Conservation (phyloP, 2,329 filamentous ascomycete species). For the Paecilomyces dactylethromorphus region DNA sequence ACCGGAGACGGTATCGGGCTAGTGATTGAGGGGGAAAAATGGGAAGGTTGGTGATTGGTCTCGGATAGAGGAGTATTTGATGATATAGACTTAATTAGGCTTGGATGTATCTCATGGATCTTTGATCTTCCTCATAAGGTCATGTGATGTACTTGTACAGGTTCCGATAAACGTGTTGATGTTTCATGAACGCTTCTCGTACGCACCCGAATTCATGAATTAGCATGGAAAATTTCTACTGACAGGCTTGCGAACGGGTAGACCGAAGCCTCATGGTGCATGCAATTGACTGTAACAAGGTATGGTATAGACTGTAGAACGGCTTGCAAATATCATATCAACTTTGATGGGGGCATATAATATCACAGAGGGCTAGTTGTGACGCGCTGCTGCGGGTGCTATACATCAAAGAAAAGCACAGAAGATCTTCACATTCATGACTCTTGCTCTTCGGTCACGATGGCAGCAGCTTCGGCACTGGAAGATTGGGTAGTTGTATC, state of each 20-base stretch:
- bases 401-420: not conserved
- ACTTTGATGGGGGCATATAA: not conserved
- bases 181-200: not conserved
- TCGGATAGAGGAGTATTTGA: not conserved
- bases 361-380: not conserved
- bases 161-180: not conserved
- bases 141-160: not conserved
- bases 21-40: slow-evolving; percentile 13
- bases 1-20: slow-evolving; percentile 43
- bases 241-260: not conserved
- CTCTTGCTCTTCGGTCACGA: slow-evolving; percentile 9
- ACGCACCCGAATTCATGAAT: not conserved
- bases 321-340: not conserved
- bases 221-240: not conserved
- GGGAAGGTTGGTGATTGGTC: not conserved
- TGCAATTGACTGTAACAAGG: not conserved
- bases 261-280: not conserved
- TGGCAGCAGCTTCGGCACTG: slow-evolving; percentile 4
- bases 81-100: not conserved
- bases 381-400: not conserved
- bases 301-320: not conserved
- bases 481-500: slow-evolving; percentile 10
- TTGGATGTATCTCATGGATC: not conserved
- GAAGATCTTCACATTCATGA: slow-evolving; percentile 4
- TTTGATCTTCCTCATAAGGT: not conserved